Conservation (phyloP, 2,329 filamentous ascomycete genomes). For the Aspergillus puulaauensis region DNA sequence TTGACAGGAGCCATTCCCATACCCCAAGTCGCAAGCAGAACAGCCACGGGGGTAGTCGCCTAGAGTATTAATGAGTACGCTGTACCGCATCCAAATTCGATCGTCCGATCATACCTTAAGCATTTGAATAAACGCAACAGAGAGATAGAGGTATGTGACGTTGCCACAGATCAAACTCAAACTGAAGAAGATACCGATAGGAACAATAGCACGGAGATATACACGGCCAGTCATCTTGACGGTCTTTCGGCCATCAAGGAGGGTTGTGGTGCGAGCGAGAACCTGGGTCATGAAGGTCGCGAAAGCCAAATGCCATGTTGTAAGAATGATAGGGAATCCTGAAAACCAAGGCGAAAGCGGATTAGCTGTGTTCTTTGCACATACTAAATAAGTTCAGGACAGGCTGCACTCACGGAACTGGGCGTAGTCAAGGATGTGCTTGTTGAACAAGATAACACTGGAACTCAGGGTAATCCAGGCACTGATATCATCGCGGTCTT, state of each 20-base stretch:
- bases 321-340: conserved; percentile 66
- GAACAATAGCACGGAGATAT: conserved; percentile 88
- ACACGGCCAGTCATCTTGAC: conserved; percentile 96
- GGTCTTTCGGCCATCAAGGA: conserved; percentile 91
- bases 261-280: conserved; percentile 81
- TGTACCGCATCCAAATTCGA: neutral
- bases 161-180: conserved; percentile 95
- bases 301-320: conserved; percentile 93
- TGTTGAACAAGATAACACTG: conserved; percentile 98
- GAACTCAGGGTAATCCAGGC: conserved; percentile 92
- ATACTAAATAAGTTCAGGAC: neutral
- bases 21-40: conserved; percentile 84
- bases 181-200: conserved; percentile 94
- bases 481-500: conserved; percentile 54
- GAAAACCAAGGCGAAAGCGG: neutral
- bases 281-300: conserved; percentile 93
- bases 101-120: conserved; percentile 67
- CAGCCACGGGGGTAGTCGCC: conserved; percentile 93
- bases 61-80: conserved; percentile 35
- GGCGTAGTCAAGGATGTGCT: conserved; percentile 87
- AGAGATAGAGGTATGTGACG: conserved; percentile 89
- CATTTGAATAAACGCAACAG: conserved; percentile 98
- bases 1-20: conserved; percentile 83
- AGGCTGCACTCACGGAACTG: conserved; percentile 67
- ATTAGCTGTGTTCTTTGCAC: conserved; percentile 1